These are phyloP conservation scores for Leucogyrophana mollusca DNA, from an alignment of 768 basidiomycete genomes.

Conservation along the genomic window DNA sequence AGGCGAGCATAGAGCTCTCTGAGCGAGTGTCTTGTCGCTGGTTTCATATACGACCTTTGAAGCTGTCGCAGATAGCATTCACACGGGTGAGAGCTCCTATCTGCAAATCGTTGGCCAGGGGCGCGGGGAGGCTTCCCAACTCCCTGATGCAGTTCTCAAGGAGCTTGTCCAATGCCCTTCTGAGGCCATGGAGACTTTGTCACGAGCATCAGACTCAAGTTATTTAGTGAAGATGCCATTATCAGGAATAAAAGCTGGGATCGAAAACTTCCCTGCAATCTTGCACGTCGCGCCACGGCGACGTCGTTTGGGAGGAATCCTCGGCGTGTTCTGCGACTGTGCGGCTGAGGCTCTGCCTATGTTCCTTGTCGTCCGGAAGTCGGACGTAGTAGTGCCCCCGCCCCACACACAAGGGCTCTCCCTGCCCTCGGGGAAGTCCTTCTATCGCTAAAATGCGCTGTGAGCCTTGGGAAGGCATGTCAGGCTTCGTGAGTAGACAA, in stretches of 20 bases:
- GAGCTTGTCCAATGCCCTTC: conserved; percentile 34
- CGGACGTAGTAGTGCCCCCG: conserved; percentile 69
- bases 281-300: conserved; percentile 52
- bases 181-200: conserved; percentile 48
- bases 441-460: conserved; percentile 43
- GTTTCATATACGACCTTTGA: conserved; percentile 33
- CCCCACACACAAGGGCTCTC: conserved; percentile 35
- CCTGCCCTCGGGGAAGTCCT: conserved; percentile 48
- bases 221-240: conserved; percentile 53
- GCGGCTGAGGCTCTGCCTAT: conserved; percentile 35
- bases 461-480: conserved; percentile 46
- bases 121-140: conserved; percentile 40
- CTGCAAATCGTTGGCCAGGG: conserved; percentile 36
- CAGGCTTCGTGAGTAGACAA: conserved; percentile 59
- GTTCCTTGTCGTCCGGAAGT: conserved; percentile 59
- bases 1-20: conserved; percentile 32
- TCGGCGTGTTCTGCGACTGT: conserved; percentile 38
- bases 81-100: conserved; percentile 46
- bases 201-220: conserved; percentile 33
- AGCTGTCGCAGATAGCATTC: conserved; percentile 42
- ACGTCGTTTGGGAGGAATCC: conserved; percentile 44
- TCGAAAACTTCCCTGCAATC: conserved; percentile 53
- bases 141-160: conserved; percentile 34
- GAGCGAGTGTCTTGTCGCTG: conserved; percentile 35
- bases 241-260: conserved; percentile 48